phyloP scores from a whole-genome alignment of 345 rosid species.

The Eucalyptus regnans region DNA sequence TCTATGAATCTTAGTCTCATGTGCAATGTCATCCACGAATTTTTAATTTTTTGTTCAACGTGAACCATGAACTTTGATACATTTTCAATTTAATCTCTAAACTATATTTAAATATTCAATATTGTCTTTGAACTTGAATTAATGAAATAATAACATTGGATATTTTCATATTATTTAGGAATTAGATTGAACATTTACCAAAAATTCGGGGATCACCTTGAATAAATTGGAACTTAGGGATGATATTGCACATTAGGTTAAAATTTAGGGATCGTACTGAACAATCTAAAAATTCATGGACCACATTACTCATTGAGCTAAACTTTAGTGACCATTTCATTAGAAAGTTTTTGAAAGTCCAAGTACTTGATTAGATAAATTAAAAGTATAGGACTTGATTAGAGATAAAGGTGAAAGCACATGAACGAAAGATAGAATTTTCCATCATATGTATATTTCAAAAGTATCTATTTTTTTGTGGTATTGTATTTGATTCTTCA shows the following conservation, averaged over 20 bases:
- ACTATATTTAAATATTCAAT: neutral
- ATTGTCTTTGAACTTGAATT: neutral
- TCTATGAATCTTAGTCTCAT: neutral
- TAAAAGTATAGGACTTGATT: neutral
- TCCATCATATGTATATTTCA: neutral
- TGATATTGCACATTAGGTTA: neutral
- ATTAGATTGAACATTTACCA: neutral
- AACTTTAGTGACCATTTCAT: neutral
- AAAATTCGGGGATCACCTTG: rapidly evolving
- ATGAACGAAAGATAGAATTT: neutral
- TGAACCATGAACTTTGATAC: neutral
- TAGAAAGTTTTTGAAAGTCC: neutral
- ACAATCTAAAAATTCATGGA: neutral
- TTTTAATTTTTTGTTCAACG: neutral
- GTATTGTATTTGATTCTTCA: neutral
- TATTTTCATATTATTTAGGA: neutral
- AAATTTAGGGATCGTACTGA: neutral
- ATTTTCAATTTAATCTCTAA: neutral
- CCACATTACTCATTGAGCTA: neutral
- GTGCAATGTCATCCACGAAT: neutral
- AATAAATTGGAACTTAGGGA: neutral
- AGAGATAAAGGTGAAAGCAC: neutral
- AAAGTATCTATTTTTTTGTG: neutral
- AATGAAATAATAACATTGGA: neutral
- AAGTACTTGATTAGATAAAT: neutral